Evolutionary conservation across 805 yeast genomes (phyloP), one percentile per base, ranked within the genome.

Genomic region (Candida maesae): DNA sequence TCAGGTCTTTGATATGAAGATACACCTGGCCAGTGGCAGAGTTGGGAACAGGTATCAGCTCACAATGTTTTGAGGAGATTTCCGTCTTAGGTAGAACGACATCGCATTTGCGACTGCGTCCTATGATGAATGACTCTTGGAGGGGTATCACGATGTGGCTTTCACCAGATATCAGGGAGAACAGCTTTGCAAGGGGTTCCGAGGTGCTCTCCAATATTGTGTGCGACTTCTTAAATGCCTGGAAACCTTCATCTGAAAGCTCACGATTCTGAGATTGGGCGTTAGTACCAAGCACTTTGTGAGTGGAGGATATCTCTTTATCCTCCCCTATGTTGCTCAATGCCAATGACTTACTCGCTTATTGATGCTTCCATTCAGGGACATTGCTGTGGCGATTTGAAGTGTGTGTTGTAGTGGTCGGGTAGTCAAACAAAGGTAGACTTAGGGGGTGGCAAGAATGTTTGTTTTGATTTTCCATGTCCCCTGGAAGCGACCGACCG

Each of bases 51-150:
- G 73, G 59, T 3, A 71, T 59, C 9, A 83, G 57, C 40, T 71
- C 71, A 50, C 86, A 79, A 55, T 84, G 91, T 23, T 67, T 65
- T 0, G 86, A 77, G 0, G 89, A 82, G 8, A 82, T 78, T 51
- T 83, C 89, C 1, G 65, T 60, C 9, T 78, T 81, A n/a, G 51
- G 44, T 4, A 84, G 59, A 4, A 65, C 61, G 12, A 81, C 58
- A 47, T 81, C 85, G 57, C 85, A 79, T 10, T 74, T 63, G 36
- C 79, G 68, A 52, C 83, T 77, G 43, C 86, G 66, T 1, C 86
- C 86, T 5, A 76, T 60, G 0, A 61, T 47, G 1, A 64, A 54
- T 4, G 59, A 55, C 3, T 61, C 51, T 23, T 69, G 55, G 19
- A 67, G 49, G 3, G 52, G 50, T n/a, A 78, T 44, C 2, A 45